Conservation (phyloP, 345 rosid species). For the Salix dunnii region DNA sequence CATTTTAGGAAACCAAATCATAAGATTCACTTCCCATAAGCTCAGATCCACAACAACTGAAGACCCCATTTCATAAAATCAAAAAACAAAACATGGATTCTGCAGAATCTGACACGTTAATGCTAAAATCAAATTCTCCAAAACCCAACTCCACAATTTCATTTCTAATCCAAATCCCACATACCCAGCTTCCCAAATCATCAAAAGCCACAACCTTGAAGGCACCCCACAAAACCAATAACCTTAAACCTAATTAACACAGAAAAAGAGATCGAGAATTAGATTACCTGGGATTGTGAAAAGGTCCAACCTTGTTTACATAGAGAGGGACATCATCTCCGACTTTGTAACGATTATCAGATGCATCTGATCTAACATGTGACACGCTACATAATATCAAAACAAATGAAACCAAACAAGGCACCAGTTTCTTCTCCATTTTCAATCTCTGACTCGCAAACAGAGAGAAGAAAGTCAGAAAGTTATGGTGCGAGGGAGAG, state of each 20-base stretch:
- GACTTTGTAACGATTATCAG: conserved; percentile 69
- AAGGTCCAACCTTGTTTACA: conserved; percentile 83
- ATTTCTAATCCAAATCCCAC: not conserved
- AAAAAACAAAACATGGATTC: no score
- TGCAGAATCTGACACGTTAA: not conserved
- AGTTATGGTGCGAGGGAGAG: not conserved
- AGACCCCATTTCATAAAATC: not conserved
- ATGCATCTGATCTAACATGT: conserved; percentile 54
- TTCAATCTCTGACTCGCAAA: not conserved
- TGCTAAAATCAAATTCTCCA: not conserved
- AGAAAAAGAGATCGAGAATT: not conserved
- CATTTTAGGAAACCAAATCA: not conserved
- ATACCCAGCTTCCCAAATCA: not conserved
- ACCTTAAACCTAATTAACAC: not conserved
- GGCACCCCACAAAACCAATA: not conserved
- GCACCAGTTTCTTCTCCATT: not conserved
- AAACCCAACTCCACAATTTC: not conserved
- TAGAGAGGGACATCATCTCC: conserved; percentile 65
- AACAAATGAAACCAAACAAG: conserved; percentile 12
- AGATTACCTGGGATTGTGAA: conserved; percentile 69
- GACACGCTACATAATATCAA: conserved; percentile 26
- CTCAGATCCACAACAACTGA: not conserved
- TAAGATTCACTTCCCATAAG: not conserved
- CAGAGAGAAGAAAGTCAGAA: not conserved
- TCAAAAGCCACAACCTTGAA: not conserved